Percentiles rank a stretch among this genome's conserved stretches.
phyloP scores from a whole-genome alignment of 345 rosid genomes.

The Linum trigynum region DNA sequence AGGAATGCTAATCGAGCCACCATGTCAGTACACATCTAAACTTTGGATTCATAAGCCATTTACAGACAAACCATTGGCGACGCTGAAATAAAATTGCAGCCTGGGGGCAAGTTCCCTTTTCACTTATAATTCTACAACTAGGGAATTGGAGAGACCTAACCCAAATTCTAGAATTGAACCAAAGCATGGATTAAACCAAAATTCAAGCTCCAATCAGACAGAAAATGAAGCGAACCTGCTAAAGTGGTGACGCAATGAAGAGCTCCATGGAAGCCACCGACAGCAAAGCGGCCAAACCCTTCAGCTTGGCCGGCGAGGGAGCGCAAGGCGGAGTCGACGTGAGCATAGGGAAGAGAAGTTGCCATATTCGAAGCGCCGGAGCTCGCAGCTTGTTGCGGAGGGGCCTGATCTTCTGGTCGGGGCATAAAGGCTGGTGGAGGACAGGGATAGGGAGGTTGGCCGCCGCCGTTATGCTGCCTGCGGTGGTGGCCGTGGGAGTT shows the following conservation, averaged over 20 bases:
- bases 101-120: not conserved
- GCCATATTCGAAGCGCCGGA: not conserved
- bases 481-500: constrained; percentile 31
- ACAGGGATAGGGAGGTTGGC: constrained; percentile 4
- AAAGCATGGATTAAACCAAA: not conserved
- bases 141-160: not conserved
- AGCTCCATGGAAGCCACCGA: constrained; percentile 73
- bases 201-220: not conserved
- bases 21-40: not conserved
- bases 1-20: not conserved
- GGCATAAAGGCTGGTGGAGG: constrained; percentile 12
- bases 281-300: constrained; percentile 75
- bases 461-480: constrained; percentile 23
- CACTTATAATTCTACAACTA: no score
- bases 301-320: constrained; percentile 80
- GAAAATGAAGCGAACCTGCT: constrained; percentile 34
- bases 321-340: constrained; percentile 60
- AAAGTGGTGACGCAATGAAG: constrained; percentile 58
- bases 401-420: constrained; percentile 11
- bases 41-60: no score
- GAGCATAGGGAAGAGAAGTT: constrained; percentile 43
- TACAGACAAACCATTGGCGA: no score
- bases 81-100: no score
- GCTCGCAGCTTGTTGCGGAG: not conserved
- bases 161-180: not conserved